Base-by-base conservation (phyloP, 2,329 filamentous ascomycete species). In the Ophiosphaerella korrae region DNA sequence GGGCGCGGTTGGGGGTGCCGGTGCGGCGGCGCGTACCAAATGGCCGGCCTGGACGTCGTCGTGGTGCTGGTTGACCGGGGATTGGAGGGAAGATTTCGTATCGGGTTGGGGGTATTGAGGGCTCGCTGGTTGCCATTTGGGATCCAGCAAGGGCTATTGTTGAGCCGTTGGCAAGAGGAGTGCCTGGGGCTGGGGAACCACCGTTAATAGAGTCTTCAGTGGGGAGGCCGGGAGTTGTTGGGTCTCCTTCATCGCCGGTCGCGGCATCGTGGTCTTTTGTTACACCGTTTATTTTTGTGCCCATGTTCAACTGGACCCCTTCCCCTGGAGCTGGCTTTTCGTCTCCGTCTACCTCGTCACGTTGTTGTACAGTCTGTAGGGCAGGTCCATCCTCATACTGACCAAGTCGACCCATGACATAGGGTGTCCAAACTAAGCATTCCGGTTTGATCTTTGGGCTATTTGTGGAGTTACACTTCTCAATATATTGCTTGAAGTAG, bases 351-450 rank as follows among this genome's bases (percentile, higher is more conserved):
- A 88, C 85, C 18, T 91, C 92, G 54, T 95, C 92, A 32, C 93
- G 85, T 5, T 88, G 91, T 11, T 93, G 93, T 46, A 97, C 90
- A 1, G 93, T 89, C 58, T 90, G 92, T 48, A 97, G 78, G 6
- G 88, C 83, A 5, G 90, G 90, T 5, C 87, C 89, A 42, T 92
- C 84, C 67, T 96, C 91, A 63, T 94, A 93, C 64, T 90, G 89
- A 3, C 88, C 88, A 32, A 88, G 85, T 39, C 91, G 86, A 23
- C 94, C 93, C 92, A 97, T 97, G 36, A 97, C 87, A 71, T 96
- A 99, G 0, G 94, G 94, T 12, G 92, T 97, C 94, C 94, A 99
- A 9, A 92, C 88, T 23, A 99, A 81, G 14, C 86, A 86, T 38
- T 88, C 85, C 0, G 89, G 85, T 59, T 94, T 89, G 32, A 99